phyloP scores from a whole-genome alignment of 352 stramenopile genomes.

The Globisporangium acanthophoron region DNA sequence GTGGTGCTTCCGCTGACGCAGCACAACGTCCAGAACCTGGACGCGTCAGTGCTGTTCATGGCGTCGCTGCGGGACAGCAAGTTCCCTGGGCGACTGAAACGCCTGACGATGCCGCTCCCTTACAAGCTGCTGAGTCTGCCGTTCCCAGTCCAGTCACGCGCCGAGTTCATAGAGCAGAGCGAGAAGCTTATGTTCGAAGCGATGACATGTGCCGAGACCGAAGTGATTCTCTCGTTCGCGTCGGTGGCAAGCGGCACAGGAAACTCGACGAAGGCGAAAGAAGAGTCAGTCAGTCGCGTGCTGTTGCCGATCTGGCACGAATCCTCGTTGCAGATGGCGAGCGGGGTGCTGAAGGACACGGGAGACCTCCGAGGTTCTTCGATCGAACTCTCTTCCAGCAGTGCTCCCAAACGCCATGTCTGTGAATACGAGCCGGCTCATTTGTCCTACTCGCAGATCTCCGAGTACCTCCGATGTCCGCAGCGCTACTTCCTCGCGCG shows the following conservation, averaged over 20 bases:
- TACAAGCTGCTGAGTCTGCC: conserved; percentile 43
- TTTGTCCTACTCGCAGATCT: conserved; percentile 79
- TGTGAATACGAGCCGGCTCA: conserved; percentile 40
- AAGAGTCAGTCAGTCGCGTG: conserved; percentile 24
- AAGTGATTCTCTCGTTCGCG: conserved; percentile 53
- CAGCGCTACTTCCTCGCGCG: conserved; percentile 76
- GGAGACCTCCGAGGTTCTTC: background rate
- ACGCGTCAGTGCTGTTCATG: conserved; percentile 34
- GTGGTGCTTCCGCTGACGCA: conserved; percentile 46
- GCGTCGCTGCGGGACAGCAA: conserved; percentile 76
- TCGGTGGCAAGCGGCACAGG: conserved; percentile 14
- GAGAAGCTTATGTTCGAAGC: conserved; percentile 46
- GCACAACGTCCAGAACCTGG: conserved; percentile 31
- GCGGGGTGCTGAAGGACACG: background rate
- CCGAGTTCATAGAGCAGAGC: conserved; percentile 37
- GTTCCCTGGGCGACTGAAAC: conserved; percentile 70
- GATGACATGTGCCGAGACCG: conserved; percentile 20
- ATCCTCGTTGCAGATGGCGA: background rate
- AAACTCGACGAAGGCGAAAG: conserved; percentile 3
- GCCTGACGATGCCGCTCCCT: conserved; percentile 55
- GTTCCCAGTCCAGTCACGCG: conserved; percentile 50
- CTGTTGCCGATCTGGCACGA: conserved; percentile 26
- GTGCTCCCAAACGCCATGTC: background rate
- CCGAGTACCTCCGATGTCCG: conserved; percentile 73
- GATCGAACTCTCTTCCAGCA: background rate